Evolutionary conservation across 768 basidiomycete genomes (phyloP).

Genomic region (Hortiboletus flavorubellus): DNA sequence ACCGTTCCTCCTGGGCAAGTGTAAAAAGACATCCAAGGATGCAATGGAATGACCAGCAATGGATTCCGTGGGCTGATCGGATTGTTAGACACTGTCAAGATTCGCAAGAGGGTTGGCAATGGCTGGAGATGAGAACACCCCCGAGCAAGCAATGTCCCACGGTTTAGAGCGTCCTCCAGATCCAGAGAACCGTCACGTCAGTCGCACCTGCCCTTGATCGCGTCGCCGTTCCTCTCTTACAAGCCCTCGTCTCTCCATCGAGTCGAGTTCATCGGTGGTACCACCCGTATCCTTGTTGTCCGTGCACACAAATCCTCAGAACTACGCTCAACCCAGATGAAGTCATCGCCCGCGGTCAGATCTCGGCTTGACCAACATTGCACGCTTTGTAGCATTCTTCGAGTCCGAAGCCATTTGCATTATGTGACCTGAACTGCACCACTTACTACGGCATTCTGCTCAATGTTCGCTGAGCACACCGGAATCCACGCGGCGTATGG

Average conservation of each 20-base stretch:
- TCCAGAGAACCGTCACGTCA: slow-evolving; percentile 77
- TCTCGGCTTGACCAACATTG: too few species aligned
- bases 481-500: too few species aligned
- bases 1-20: not conserved
- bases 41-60: not conserved
- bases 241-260: slow-evolving; percentile 72
- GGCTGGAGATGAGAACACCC: too few species aligned
- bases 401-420: too few species aligned
- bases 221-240: slow-evolving; percentile 70
- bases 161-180: too few species aligned
- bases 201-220: slow-evolving; percentile 61
- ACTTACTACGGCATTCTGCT: too few species aligned
- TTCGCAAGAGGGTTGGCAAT: not conserved
- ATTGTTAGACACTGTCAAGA: not conserved
- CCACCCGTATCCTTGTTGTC: slow-evolving; percentile 71
- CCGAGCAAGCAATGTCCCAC: too few species aligned
- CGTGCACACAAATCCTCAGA: slow-evolving; percentile 66
- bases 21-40: not conserved
- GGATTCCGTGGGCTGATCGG: not conserved
- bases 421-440: too few species aligned
- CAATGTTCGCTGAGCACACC: too few species aligned
- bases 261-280: slow-evolving; percentile 94
- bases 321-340: slow-evolving; percentile 98
- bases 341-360: slow-evolving; percentile 80
- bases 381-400: too few species aligned